Evolutionary conservation across 139 green algal genomes (phyloP).

Genomic region (Chlamydomonas sp.): DNA sequence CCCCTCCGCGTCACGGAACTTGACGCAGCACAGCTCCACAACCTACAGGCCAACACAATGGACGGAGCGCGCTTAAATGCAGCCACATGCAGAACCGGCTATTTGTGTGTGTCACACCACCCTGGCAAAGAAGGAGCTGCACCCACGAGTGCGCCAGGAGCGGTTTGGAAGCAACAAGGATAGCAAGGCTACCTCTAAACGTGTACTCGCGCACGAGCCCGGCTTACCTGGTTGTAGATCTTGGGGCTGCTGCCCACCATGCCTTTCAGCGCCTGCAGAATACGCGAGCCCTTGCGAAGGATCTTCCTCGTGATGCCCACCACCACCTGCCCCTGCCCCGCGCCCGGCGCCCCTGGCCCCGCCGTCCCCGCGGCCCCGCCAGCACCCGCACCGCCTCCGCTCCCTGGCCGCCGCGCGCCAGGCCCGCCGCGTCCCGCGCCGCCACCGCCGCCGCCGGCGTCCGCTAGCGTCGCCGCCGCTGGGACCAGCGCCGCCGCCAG

Average conservation of each 20-base stretch:
- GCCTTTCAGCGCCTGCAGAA: constrained; percentile 50
- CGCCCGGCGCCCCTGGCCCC: background rate
- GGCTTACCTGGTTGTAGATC: constrained; percentile 69
- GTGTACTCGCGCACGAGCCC: background rate
- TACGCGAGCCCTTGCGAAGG: constrained; percentile 55
- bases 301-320: constrained; percentile 54
- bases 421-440: background rate
- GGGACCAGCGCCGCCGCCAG: background rate
- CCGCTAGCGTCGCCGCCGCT: background rate
- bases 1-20: constrained; percentile 61
- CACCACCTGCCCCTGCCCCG: background rate
- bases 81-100: background rate
- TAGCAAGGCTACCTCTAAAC: background rate
- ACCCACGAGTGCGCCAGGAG: too few species aligned
- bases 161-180: too few species aligned
- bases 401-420: constrained; percentile 13
- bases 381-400: background rate
- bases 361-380: background rate
- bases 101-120: too few species aligned
- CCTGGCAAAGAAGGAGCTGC: too few species aligned
- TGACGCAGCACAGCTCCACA: constrained; percentile 64
- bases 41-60: constrained; percentile 35
- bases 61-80: background rate
- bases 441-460: background rate
- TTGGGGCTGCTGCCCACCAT: constrained; percentile 64